phyloP scores from a whole-genome alignment of 768 basidiomycete species.

The Calocera cornea region DNA sequence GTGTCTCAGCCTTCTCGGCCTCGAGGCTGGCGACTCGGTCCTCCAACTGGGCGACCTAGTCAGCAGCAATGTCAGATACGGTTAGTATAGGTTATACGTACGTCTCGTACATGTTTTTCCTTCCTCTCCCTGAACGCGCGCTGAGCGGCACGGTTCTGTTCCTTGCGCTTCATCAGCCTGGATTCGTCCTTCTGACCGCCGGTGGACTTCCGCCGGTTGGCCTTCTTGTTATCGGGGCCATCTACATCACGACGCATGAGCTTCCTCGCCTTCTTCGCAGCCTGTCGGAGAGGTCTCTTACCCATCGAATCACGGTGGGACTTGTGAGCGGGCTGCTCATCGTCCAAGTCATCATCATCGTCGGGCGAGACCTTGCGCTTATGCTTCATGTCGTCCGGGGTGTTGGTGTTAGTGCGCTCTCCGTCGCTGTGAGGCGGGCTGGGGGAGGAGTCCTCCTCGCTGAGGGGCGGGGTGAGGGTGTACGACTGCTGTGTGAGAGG shows the following conservation, averaged over 20 bases:
- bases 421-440: slow-evolving; percentile 43
- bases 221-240: slow-evolving; percentile 15
- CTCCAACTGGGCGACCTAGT: slow-evolving; percentile 49
- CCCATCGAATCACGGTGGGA: slow-evolving; percentile 43
- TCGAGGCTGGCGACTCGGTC: slow-evolving; percentile 81
- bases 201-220: slow-evolving; percentile 18
- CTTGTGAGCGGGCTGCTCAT: slow-evolving; percentile 50
- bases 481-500: slow-evolving; percentile 27
- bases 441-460: slow-evolving; percentile 57
- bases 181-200: slow-evolving; percentile 47
- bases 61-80: not conserved
- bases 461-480: slow-evolving; percentile 40
- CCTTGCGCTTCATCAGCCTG: slow-evolving; percentile 75
- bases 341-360: slow-evolving; percentile 40
- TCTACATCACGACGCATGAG: slow-evolving; percentile 2
- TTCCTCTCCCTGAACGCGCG: slow-evolving; percentile 94
- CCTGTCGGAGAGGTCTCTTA: slow-evolving; percentile 1
- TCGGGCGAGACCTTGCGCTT: slow-evolving; percentile 14
- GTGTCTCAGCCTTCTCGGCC: slow-evolving; percentile 57
- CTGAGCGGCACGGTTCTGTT: slow-evolving; percentile 94
- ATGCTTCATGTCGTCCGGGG: slow-evolving; percentile 26
- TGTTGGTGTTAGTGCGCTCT: slow-evolving; percentile 16
- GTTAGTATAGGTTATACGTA: slow-evolving; percentile 32
- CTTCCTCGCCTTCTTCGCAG: slow-evolving; percentile 9
- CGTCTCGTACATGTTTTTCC: slow-evolving; percentile 94